Conservation (phyloP, 2,329 filamentous ascomycete genomes). For the Trichophyton schoenleinii region DNA sequence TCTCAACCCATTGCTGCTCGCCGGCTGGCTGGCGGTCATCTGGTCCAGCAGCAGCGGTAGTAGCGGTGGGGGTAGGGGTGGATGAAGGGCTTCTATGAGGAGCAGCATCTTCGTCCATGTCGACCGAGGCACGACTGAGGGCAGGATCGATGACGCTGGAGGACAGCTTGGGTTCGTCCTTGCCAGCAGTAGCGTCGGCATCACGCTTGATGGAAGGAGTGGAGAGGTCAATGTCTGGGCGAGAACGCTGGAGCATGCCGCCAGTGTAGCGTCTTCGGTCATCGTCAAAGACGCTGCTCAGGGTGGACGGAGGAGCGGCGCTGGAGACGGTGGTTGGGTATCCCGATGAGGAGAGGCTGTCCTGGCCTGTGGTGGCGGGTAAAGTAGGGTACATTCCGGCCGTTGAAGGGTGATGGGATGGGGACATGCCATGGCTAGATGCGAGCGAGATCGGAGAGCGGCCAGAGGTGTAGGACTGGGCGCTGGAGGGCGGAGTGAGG, state of each 20-base stretch:
- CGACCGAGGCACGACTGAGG: slow-evolving; percentile 17
- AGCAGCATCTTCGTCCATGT: slow-evolving; percentile 11
- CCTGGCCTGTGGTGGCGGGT: slow-evolving; percentile 45
- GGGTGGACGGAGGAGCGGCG: slow-evolving; percentile 49
- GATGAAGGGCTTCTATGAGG: slow-evolving; percentile 5
- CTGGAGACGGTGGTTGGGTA: slow-evolving; percentile 41
- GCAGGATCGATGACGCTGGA: slow-evolving; percentile 33
- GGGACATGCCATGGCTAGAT: slow-evolving; percentile 39
- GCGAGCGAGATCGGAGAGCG: slow-evolving; percentile 48
- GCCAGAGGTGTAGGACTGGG: slow-evolving; percentile 50
- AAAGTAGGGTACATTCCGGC: slow-evolving; percentile 51
- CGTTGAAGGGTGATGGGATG: slow-evolving; percentile 32
- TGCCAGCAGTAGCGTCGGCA: no score
- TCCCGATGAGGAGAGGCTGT: slow-evolving; percentile 38
- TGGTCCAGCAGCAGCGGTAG: neutral
- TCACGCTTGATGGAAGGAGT: slow-evolving; percentile 14
- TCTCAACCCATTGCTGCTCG: slow-evolving; percentile 50
- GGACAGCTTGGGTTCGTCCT: slow-evolving; percentile 20
- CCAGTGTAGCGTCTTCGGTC: slow-evolving; percentile 50
- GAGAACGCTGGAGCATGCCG: slow-evolving; percentile 45
- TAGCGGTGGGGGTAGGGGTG: neutral
- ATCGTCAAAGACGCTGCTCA: slow-evolving; percentile 47
- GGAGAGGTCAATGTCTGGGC: slow-evolving; percentile 26
- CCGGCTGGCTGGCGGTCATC: neutral
- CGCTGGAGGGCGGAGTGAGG: slow-evolving; percentile 50